Conservation (phyloP, 1,284 basidiomycete species). For the Heterobasidion occidentale region DNA sequence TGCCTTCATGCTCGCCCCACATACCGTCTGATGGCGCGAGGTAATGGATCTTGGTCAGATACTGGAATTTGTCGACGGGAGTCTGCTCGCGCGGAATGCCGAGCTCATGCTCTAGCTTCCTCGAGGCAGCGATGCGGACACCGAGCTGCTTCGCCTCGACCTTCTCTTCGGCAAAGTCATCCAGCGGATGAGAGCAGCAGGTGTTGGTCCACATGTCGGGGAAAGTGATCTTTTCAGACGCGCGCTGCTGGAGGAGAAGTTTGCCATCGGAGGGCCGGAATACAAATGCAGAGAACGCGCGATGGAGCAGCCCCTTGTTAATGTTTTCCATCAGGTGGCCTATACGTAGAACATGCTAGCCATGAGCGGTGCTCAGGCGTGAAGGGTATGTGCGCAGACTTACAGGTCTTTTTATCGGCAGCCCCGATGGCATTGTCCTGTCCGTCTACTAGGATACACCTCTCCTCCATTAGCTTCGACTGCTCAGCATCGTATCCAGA, state of each 20-base stretch:
- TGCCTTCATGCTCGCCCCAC: slow-evolving; percentile 99
- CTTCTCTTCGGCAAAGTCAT: slow-evolving; percentile 83
- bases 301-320: slow-evolving; percentile 89
- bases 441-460: slow-evolving; percentile 92
- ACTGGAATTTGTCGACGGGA: slow-evolving; percentile 85
- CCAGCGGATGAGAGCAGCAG: slow-evolving; percentile 95
- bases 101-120: slow-evolving; percentile 96
- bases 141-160: slow-evolving; percentile 77
- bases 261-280: slow-evolving; percentile 93
- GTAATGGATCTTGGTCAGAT: slow-evolving; percentile 96
- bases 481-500: slow-evolving; percentile 76
- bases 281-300: slow-evolving; percentile 96
- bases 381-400: slow-evolving; percentile 20
- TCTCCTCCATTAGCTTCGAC: slow-evolving; percentile 92
- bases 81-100: slow-evolving; percentile 82
- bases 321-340: slow-evolving; percentile 99
- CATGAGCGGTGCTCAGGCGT: background rate
- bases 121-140: slow-evolving; percentile 82
- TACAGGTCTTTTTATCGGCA: slow-evolving; percentile 95
- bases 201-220: slow-evolving; percentile 99
- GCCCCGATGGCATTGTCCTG: slow-evolving; percentile 87
- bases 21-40: slow-evolving; percentile 87
- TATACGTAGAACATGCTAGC: slow-evolving; percentile 21
- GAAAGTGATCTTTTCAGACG: slow-evolving; percentile 98
- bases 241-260: slow-evolving; percentile 90